phyloP scores from a whole-genome alignment of 129 eudicot genomes.

The Daucus carota region DH1_v3.0 NC_030388.2:28424501-28425000 shows the following conservation, averaged over 20 bases:
- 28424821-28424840: conserved; percentile 92
- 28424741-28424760: conserved; percentile 9
- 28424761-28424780: conserved; percentile 60
- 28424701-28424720: too few species aligned
- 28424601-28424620: conserved; percentile 87
- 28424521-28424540: conserved; percentile 89
- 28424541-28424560: conserved; percentile 85
- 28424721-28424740: conserved; percentile 9
- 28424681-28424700: conserved; percentile 11
- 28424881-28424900: conserved; percentile 91
- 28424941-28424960: conserved; percentile 89
- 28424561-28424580: conserved; percentile 79
- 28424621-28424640: neutral
- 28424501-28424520: conserved; percentile 71
- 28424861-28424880: conserved; percentile 69
- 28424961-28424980: conserved; percentile 98
- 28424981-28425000: conserved; percentile 5
- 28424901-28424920: conserved; percentile 82
- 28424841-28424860: conserved; percentile 89
- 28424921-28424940: conserved; percentile 73
- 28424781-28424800: conserved; percentile 94
- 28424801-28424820: conserved; percentile 80
- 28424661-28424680: neutral
- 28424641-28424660: neutral
- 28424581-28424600: conserved; percentile 77